phyloP scores from a whole-genome alignment of 169 alveolate species.

The Eimeria zaria region DNA sequence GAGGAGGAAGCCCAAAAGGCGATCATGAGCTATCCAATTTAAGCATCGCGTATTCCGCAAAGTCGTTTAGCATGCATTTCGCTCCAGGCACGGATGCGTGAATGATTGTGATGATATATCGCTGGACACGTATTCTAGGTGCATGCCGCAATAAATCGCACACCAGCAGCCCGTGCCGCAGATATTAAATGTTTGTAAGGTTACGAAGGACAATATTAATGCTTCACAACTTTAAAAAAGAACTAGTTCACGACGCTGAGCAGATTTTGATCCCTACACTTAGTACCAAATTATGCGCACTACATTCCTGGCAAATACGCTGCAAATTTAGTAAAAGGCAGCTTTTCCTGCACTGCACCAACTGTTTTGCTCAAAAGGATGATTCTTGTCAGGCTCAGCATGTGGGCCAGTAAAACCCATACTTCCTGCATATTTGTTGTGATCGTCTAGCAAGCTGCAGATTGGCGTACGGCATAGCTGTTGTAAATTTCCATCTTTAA shows the following conservation, averaged over 20 bases:
- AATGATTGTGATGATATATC: not conserved
- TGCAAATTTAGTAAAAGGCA: not conserved
- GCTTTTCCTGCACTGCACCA: not conserved
- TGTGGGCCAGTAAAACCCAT: not conserved
- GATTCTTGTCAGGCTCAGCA: not conserved
- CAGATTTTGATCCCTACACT: not conserved
- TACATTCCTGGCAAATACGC: not conserved
- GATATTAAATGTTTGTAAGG: not conserved
- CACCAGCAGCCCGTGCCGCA: not conserved
- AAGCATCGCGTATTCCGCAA: not conserved
- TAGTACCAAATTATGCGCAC: not conserved
- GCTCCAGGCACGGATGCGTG: not conserved
- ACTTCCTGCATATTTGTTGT: not conserved
- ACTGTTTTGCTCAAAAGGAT: too few relatives aligned
- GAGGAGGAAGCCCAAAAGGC: not conserved
- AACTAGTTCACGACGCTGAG: not conserved
- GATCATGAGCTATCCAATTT: not conserved
- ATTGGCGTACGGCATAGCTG: not conserved
- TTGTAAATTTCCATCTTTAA: not conserved
- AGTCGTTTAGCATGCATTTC: not conserved
- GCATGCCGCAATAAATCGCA: not conserved
- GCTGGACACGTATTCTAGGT: not conserved
- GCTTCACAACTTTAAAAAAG: not conserved
- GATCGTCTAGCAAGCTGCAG: not conserved
- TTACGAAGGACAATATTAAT: not conserved